These are phyloP conservation scores for Aspergillus ellipticus DNA, from an alignment of 495 filamentous ascomycete species.

Conservation along the genomic window DNA sequence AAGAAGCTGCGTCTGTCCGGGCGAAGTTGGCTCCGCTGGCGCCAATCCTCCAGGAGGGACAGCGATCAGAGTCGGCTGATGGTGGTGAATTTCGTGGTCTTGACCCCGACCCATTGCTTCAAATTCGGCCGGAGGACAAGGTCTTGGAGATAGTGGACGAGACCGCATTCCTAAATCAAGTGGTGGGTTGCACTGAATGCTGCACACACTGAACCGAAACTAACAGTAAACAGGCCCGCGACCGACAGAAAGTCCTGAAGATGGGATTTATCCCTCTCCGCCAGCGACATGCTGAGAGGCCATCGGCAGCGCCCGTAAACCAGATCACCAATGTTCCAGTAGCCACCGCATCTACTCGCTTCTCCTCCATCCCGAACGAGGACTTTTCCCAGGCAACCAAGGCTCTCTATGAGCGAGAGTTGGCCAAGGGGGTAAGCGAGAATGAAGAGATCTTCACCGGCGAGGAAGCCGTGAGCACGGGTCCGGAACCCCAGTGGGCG, in stretches of 20 bases:
- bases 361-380: slow-evolving; percentile 70
- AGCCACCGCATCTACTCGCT: slow-evolving; percentile 58
- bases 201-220: background rate
- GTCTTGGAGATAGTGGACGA: slow-evolving; percentile 59
- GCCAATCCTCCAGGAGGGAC: slow-evolving; percentile 17
- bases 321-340: slow-evolving; percentile 30
- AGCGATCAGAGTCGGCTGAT: slow-evolving; percentile 7
- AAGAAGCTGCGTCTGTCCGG: slow-evolving; percentile 62
- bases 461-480: slow-evolving; percentile 73
- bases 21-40: slow-evolving; percentile 52
- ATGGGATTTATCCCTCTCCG: slow-evolving; percentile 66
- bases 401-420: slow-evolving; percentile 87
- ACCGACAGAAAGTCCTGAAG: slow-evolving; percentile 62
- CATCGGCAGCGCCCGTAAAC: slow-evolving; percentile 33
- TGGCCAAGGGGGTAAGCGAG: slow-evolving; percentile 85
- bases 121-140: slow-evolving; percentile 66
- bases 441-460: slow-evolving; percentile 95
- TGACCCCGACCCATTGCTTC: slow-evolving; percentile 71
- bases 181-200: slow-evolving; percentile 38
- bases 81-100: slow-evolving; percentile 34
- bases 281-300: slow-evolving; percentile 49
- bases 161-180: slow-evolving; percentile 53
- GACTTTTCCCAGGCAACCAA: slow-evolving; percentile 91
- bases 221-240: slow-evolving; percentile 41
- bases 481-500: slow-evolving; percentile 74